A percentile compares a stretch with the other conserved stretches of the same genome.
These are phyloP conservation scores for Xylariaceae sp. DNA, from an alignment of 2,329 filamentous ascomycete genomes.

Conservation along the genomic window DNA sequence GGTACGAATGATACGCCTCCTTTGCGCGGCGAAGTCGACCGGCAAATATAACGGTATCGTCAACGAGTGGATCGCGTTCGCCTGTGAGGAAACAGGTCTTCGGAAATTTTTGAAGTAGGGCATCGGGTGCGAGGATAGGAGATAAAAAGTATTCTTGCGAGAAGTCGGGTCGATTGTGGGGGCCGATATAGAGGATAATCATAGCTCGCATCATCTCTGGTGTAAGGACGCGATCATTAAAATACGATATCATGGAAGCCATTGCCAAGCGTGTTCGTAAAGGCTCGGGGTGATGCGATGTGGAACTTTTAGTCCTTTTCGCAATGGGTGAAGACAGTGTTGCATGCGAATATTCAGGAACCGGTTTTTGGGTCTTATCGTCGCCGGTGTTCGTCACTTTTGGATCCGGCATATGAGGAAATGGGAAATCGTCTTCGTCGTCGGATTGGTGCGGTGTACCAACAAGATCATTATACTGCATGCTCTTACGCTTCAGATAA, in stretches of 20 bases:
- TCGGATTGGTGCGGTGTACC: conserved; percentile 80
- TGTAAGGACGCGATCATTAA: conserved; percentile 89
- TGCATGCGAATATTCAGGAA: conserved; percentile 49
- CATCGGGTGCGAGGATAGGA: conserved; percentile 83
- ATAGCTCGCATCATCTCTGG: conserved; percentile 99
- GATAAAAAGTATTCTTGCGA: conserved; percentile 85
- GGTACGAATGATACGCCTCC: conserved; percentile 47
- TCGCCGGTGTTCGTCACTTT: conserved; percentile 16
- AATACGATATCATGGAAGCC: conserved; percentile 96
- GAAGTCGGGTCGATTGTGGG: conserved; percentile 90
- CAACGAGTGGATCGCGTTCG: conserved; percentile 90
- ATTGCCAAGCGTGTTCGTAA: conserved; percentile 86
- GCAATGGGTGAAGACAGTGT: conserved; percentile 17
- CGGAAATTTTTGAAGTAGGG: conserved; percentile 78
- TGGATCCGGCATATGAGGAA: conserved; percentile 23
- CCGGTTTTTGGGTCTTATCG: conserved; percentile 32
- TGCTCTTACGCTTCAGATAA: conserved; percentile 78
- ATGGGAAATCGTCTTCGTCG: conserved; percentile 57
- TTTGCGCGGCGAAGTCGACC: conserved; percentile 81
- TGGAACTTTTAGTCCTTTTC: conserved; percentile 20
- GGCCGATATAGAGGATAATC: conserved; percentile 96
- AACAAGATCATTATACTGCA: conserved; percentile 81
- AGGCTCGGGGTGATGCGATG: conserved; percentile 51
- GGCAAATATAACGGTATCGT: conserved; percentile 95
- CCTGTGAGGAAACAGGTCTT: conserved; percentile 93